Percentiles rank a stretch among this genome's conserved stretches.
phyloP scores from a whole-genome alignment of 2,329 filamentous ascomycete genomes.

The Aspergillus puulaauensis region DNA sequence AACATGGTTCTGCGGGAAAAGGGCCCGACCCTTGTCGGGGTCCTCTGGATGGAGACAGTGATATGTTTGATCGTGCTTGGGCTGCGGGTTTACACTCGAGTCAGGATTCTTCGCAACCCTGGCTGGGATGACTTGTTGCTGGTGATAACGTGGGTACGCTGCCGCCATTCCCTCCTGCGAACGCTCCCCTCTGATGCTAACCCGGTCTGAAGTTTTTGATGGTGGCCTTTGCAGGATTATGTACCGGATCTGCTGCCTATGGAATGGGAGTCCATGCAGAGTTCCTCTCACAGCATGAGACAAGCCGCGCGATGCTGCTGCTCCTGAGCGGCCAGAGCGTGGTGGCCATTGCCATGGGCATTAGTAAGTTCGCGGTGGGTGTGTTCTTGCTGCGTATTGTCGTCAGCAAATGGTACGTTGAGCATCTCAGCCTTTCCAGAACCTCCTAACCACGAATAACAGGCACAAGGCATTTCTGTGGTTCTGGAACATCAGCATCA shows the following conservation, averaged over 20 bases:
- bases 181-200: neutral
- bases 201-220: neutral
- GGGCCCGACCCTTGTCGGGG: neutral
- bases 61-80: neutral
- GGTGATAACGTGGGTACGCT: neutral
- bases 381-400: neutral
- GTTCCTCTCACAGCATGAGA: neutral
- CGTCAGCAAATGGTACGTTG: neutral
- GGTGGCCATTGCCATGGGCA: neutral
- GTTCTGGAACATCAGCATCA: neutral
- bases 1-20: neutral
- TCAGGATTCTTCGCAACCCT: neutral
- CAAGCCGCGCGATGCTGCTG: neutral
- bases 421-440: fast-evolving
- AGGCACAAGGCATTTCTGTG: neutral
- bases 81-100: neutral
- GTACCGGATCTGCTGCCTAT: neutral
- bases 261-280: neutral
- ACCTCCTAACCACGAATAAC: neutral
- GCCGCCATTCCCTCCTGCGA: neutral
- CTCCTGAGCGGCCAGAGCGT: neutral
- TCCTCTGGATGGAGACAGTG: neutral
- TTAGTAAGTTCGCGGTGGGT: neutral
- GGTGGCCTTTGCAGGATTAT: neutral
- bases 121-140: neutral